These are phyloP conservation scores for Penicillium sp. DNA, from an alignment of 2,329 filamentous ascomycete species.

Conservation along the genomic window DNA sequence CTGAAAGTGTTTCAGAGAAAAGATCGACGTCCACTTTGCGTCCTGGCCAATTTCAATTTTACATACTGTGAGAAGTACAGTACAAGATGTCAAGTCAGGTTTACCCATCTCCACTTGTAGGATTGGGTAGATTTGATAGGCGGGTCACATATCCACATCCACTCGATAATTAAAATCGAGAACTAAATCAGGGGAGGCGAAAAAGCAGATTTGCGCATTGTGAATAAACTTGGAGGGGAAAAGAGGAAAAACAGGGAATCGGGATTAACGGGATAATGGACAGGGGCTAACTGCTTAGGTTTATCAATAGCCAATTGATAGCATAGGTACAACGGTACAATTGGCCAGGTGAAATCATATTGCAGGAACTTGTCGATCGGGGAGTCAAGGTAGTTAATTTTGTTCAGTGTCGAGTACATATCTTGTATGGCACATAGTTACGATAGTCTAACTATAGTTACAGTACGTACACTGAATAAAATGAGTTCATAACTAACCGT, in stretches of 20 bases:
- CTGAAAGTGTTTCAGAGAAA: background rate
- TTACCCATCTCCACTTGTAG: background rate
- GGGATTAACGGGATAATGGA: background rate
- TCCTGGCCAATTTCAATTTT: background rate
- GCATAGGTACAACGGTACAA: background rate
- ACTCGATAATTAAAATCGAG: background rate
- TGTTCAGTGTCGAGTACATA: no score
- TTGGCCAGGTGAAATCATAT: background rate
- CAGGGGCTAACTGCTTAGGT: background rate
- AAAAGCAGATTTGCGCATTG: background rate
- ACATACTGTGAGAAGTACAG: no score
- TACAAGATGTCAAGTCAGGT: background rate
- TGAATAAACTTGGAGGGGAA: background rate
- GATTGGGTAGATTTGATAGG: background rate
- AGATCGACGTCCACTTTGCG: background rate
- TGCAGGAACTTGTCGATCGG: background rate
- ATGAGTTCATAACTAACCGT: no score
- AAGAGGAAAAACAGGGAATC: background rate
- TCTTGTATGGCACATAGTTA: background rate
- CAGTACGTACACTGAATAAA: no score
- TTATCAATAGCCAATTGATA: background rate
- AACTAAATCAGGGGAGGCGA: background rate
- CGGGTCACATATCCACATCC: background rate
- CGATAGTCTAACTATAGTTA: no score
- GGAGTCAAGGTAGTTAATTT: background rate